Conservation (phyloP, 345 rosid species). For the Eucalyptus microcorys region DNA sequence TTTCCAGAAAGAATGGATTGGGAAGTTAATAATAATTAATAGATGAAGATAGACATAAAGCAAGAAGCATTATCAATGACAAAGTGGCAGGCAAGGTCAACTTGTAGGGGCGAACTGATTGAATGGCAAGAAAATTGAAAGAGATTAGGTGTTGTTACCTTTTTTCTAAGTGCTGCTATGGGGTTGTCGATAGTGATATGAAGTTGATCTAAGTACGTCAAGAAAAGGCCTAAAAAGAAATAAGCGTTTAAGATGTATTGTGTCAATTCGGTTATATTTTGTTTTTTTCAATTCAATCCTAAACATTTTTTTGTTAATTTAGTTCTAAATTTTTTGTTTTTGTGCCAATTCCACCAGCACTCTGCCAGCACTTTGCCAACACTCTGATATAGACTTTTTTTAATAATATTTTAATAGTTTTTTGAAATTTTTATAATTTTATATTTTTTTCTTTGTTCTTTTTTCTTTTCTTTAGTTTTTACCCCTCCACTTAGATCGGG, state of each 20-base stretch:
- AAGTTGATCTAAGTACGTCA: neutral
- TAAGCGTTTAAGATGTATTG: neutral
- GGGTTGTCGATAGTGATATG: neutral
- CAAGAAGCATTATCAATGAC: neutral
- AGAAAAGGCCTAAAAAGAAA: neutral
- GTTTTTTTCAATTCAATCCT: no score
- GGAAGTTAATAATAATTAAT: neutral
- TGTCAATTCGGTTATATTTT: no score
- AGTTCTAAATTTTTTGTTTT: no score
- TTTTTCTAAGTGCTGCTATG: neutral
- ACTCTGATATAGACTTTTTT: no score
- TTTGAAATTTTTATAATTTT: no score
- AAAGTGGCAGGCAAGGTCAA: neutral
- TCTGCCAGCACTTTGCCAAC: no score
- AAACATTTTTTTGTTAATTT: no score
- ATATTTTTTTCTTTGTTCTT: rapidly evolving
- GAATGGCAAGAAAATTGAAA: neutral
- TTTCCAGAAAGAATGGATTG: neutral
- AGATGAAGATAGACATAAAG: neutral
- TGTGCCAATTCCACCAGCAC: rapidly evolving
- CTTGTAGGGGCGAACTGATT: neutral
- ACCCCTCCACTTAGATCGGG: no score
- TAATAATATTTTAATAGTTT: no score
- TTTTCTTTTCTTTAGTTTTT: no score
- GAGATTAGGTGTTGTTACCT: neutral